Evolutionary conservation across 2,329 filamentous ascomycete species (phyloP).

Genomic region (Diaporthe sp.): DNA sequence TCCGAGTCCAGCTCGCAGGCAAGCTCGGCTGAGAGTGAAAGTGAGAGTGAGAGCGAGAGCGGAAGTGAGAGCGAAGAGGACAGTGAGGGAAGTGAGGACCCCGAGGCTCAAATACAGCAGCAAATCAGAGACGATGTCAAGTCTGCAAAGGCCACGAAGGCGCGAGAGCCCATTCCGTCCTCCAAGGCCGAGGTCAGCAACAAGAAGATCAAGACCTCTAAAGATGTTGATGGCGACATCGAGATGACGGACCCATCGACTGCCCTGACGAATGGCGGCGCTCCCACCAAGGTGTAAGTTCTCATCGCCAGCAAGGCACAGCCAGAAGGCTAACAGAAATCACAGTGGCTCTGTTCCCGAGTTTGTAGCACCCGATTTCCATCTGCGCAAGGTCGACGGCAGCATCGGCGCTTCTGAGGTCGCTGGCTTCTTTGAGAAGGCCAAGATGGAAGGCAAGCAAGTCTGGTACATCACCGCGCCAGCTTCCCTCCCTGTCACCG

Average conservation of each 20-base stretch:
- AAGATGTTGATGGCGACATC: slow-evolving; percentile 40
- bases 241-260: slow-evolving; percentile 55
- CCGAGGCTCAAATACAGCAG: slow-evolving; percentile 34
- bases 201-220: slow-evolving; percentile 33
- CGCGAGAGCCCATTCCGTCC: slow-evolving; percentile 13
- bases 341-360: slow-evolving; percentile 55
- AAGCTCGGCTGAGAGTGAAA: slow-evolving; percentile 40
- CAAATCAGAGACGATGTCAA: slow-evolving; percentile 39
- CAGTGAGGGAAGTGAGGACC: slow-evolving; percentile 41
- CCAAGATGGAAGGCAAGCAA: slow-evolving; percentile 77
- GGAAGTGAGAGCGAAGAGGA: slow-evolving; percentile 42
- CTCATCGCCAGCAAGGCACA: not conserved
- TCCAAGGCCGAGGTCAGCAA: slow-evolving; percentile 17
- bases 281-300: slow-evolving; percentile 39
- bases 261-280: slow-evolving; percentile 44
- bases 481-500: slow-evolving; percentile 75
- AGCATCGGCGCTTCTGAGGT: slow-evolving; percentile 60
- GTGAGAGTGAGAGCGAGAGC: slow-evolving; percentile 32
- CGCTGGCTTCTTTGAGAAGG: slow-evolving; percentile 68
- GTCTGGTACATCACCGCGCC: slow-evolving; percentile 87
- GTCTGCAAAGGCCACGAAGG: slow-evolving; percentile 36
- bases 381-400: slow-evolving; percentile 65
- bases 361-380: slow-evolving; percentile 66
- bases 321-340: slow-evolving; percentile 22
- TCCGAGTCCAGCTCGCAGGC: slow-evolving; percentile 36